These are phyloP conservation scores for Calonectria hawksworthii DNA, from an alignment of 2,329 filamentous ascomycete species.

Conservation along the genomic window DNA sequence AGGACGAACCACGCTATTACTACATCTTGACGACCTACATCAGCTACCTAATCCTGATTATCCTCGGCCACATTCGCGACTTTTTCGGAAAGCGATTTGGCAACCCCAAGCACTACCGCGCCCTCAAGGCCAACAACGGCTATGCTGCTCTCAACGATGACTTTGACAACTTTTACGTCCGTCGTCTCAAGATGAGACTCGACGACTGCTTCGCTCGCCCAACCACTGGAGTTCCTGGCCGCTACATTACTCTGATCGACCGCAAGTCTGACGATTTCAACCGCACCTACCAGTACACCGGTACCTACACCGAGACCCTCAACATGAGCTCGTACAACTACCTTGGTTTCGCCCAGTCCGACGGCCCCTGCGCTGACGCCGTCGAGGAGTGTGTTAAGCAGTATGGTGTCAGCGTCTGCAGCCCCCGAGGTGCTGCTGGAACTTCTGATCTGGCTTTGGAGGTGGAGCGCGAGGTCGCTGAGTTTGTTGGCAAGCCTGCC, in stretches of 20 bases:
- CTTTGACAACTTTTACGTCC: slow-evolving; percentile 98
- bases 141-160: slow-evolving; percentile 97
- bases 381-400: slow-evolving; percentile 88
- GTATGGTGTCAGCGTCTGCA: slow-evolving; percentile 87
- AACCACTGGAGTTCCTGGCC: slow-evolving; percentile 92
- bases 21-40: slow-evolving; percentile 98
- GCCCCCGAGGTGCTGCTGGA: slow-evolving; percentile 85
- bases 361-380: slow-evolving; percentile 94
- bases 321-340: slow-evolving; percentile 99
- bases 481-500: slow-evolving; percentile 93
- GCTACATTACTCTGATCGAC: slow-evolving; percentile 93
- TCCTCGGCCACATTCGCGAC: slow-evolving; percentile 94
- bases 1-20: slow-evolving; percentile 97
- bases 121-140: slow-evolving; percentile 86
- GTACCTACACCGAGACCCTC: slow-evolving; percentile 92
- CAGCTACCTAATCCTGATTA: slow-evolving; percentile 95
- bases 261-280: slow-evolving; percentile 94
- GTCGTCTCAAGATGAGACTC: slow-evolving; percentile 91
- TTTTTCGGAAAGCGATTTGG: slow-evolving; percentile 98
- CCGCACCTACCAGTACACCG: slow-evolving; percentile 87
- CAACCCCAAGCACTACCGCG: slow-evolving; percentile 83
- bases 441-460: slow-evolving; percentile 90
- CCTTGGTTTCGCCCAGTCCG: slow-evolving; percentile 96
- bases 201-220: slow-evolving; percentile 97
- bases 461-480: slow-evolving; percentile 89